Percentiles rank a stretch among this genome's conserved stretches.
Evolutionary conservation across 768 basidiomycete genomes (phyloP).

Genomic region (Galerina sulciceps): DNA sequence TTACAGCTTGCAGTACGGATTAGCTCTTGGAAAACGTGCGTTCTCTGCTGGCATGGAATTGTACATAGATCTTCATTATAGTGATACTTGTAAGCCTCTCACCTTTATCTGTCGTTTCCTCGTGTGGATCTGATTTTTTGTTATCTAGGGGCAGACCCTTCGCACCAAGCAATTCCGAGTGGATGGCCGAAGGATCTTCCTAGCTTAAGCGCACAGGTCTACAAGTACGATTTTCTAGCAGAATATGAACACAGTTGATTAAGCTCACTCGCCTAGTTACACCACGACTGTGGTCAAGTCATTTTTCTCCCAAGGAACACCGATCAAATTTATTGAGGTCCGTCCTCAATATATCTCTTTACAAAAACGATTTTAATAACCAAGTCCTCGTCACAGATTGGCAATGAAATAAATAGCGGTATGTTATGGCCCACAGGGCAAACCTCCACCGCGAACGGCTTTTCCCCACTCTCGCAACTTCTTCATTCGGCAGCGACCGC

Average conservation of each 20-base stretch:
- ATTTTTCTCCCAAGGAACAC: constrained; percentile 56
- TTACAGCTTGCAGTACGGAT: constrained; percentile 55
- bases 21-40: constrained; percentile 58
- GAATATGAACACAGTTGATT: neutral
- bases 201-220: constrained; percentile 61
- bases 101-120: neutral
- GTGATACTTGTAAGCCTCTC: constrained; percentile 56
- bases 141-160: constrained; percentile 63
- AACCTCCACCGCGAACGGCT: constrained; percentile 52
- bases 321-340: constrained; percentile 56
- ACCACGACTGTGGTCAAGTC: constrained; percentile 54
- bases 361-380: neutral
- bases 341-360: neutral
- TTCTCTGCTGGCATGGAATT: constrained; percentile 60
- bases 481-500: constrained; percentile 63
- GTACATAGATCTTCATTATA: constrained; percentile 63
- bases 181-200: constrained; percentile 55
- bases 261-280: constrained; percentile 38
- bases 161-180: constrained; percentile 61
- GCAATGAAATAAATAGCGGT: constrained; percentile 71
- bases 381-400: constrained; percentile 40
- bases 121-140: neutral
- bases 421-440: constrained; percentile 64
- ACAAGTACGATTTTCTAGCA: constrained; percentile 35
- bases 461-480: constrained; percentile 57